Conservation (phyloP, 2,329 filamentous ascomycete species). For the Fulvia fulva region DNA sequence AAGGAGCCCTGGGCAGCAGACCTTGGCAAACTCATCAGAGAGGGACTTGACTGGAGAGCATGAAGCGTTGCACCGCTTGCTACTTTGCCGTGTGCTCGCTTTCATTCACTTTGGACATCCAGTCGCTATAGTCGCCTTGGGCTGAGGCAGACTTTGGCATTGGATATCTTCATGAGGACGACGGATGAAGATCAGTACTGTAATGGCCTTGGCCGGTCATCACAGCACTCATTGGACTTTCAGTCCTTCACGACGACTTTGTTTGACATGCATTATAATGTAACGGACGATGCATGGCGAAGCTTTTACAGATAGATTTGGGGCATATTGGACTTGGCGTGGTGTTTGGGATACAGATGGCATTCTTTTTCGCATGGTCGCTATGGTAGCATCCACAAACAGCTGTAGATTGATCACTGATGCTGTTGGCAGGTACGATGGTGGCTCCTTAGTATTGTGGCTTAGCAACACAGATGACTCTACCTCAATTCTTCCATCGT, state of each 20-base stretch:
- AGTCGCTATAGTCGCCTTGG: conserved; percentile 24
- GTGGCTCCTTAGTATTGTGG: conserved; percentile 2
- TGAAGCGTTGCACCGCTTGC: conserved; percentile 11
- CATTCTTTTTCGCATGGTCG: background rate
- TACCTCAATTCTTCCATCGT: background rate
- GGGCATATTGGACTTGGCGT: background rate
- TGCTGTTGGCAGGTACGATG: background rate
- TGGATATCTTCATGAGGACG: conserved; percentile 1
- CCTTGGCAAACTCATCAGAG: conserved; percentile 42
- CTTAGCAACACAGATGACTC: background rate
- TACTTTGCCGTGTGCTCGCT: conserved; percentile 11
- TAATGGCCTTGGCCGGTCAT: conserved; percentile 11
- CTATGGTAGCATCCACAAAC: background rate
- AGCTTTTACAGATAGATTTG: background rate
- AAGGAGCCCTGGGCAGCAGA: conserved; percentile 48
- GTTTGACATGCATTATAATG: background rate
- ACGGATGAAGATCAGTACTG: conserved; percentile 3
- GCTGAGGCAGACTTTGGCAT: conserved; percentile 23
- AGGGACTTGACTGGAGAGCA: conserved; percentile 36
- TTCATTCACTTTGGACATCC: conserved; percentile 17
- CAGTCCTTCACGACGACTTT: background rate
- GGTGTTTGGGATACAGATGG: background rate
- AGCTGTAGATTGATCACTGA: background rate
- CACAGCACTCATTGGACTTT: background rate
- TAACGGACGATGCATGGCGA: conserved; percentile 1